phyloP scores from a whole-genome alignment of 345 rosid genomes.

The Eucalyptus camaldulensis region DNA sequence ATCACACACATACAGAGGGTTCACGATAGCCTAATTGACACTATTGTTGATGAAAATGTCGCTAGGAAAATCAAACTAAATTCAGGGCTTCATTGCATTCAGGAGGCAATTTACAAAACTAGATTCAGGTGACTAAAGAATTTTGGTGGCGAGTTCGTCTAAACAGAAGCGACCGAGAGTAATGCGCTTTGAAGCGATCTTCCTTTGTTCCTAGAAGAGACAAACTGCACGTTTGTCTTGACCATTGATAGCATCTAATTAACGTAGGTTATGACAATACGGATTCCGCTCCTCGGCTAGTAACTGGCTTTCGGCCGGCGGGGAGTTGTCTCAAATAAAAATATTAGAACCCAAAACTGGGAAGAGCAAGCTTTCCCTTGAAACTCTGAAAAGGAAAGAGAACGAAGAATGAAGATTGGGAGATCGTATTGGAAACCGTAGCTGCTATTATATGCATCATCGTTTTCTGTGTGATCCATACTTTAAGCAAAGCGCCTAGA shows the following conservation, averaged over 20 bases:
- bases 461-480: background rate
- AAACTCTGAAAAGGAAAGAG: background rate
- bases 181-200: background rate
- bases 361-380: background rate
- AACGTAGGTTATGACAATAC: background rate
- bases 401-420: background rate
- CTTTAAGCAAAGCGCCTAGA: background rate
- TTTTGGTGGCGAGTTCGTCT: background rate
- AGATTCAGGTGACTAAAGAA: background rate
- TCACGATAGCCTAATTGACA: background rate
- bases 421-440: background rate
- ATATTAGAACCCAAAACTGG: background rate
- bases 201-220: background rate
- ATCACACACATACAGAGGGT: background rate
- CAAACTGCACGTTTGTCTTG: background rate
- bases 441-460: background rate
- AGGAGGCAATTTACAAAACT: background rate
- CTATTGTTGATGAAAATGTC: background rate
- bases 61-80: background rate
- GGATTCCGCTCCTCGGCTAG: background rate
- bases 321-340: background rate
- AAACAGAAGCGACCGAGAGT: background rate
- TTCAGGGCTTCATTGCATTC: background rate
- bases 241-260: background rate
- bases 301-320: background rate